Percentiles rank a stretch among this genome's conserved stretches.
phyloP scores from a whole-genome alignment of 139 green algal species.

The Tetradesmus obliquus region DNA sequence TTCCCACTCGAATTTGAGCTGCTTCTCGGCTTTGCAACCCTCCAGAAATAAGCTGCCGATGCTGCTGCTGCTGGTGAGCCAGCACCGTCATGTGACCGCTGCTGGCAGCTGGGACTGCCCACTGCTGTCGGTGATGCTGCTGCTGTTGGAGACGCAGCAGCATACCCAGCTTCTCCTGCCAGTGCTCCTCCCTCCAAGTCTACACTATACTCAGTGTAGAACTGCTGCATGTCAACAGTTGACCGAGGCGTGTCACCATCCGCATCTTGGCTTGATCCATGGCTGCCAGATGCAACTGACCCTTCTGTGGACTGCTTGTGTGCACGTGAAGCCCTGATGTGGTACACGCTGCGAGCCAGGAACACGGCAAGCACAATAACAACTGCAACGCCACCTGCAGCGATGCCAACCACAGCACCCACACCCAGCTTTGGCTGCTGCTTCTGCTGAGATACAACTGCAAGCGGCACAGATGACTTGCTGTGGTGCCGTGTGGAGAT shows the following conservation, averaged over 20 bases:
- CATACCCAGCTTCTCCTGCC: not conserved
- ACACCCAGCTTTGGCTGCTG: slow-evolving; percentile 2
- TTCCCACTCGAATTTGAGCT: not conserved
- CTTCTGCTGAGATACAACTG: not conserved
- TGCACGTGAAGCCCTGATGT: not conserved
- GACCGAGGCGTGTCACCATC: not conserved
- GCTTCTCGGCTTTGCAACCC: not conserved
- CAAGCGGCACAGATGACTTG: not conserved
- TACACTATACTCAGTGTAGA: not conserved
- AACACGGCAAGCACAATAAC: not conserved
- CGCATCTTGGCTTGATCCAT: not conserved
- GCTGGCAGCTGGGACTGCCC: not conserved
- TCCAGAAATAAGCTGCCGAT: not conserved
- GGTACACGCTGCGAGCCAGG: not conserved
- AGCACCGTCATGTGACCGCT: not conserved
- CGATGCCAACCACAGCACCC: slow-evolving; percentile 4
- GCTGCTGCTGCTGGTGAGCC: not conserved
- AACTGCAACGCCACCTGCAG: not conserved
- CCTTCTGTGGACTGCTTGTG: not conserved
- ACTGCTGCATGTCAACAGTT: not conserved
- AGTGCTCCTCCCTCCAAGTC: not conserved
- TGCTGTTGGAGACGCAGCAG: not conserved
- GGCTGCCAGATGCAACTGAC: not conserved
- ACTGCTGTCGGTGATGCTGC: not conserved
- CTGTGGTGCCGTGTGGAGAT: not conserved